Percentiles rank a stretch among this genome's conserved stretches.
phyloP scores from a whole-genome alignment of 805 yeast species.

The Nakazawaea wyomingensis region DNA sequence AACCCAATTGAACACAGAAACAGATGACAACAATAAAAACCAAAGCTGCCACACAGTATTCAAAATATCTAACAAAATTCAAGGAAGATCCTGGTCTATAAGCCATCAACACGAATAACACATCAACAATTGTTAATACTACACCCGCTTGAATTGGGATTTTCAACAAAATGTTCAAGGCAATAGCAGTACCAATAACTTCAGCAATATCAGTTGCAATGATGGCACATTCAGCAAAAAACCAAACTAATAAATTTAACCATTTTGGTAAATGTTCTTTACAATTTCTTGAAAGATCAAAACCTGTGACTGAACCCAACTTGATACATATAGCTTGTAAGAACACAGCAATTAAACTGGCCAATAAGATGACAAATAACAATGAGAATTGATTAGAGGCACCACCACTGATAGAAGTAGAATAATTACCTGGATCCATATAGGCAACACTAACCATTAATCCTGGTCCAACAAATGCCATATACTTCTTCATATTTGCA shows the following conservation, averaged over 20 bases:
- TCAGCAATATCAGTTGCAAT: constrained; percentile 51
- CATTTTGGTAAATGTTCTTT: constrained; percentile 34
- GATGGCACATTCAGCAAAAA: constrained; percentile 43
- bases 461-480: constrained; percentile 42
- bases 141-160: constrained; percentile 48
- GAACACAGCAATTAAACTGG: constrained; percentile 42
- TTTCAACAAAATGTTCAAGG: constrained; percentile 38
- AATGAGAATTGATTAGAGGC: constrained; percentile 38
- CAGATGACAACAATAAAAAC: constrained; percentile 39
- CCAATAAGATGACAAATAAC: constrained; percentile 36
- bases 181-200: constrained; percentile 48
- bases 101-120: constrained; percentile 40
- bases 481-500: constrained; percentile 28
- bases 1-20: constrained; percentile 39
- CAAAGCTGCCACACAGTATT: constrained; percentile 35
- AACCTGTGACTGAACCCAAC: constrained; percentile 45
- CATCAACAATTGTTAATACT: constrained; percentile 38
- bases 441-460: constrained; percentile 43
- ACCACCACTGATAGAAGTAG: constrained; percentile 44
- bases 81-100: constrained; percentile 40
- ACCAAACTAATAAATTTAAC: constrained; percentile 34
- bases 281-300: constrained; percentile 40
- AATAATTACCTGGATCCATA: constrained; percentile 51
- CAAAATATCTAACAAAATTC: constrained; percentile 31
- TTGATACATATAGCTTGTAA: constrained; percentile 39